phyloP scores from a whole-genome alignment of 1,139 yeast genomes.

The Diutina siamensis region DNA sequence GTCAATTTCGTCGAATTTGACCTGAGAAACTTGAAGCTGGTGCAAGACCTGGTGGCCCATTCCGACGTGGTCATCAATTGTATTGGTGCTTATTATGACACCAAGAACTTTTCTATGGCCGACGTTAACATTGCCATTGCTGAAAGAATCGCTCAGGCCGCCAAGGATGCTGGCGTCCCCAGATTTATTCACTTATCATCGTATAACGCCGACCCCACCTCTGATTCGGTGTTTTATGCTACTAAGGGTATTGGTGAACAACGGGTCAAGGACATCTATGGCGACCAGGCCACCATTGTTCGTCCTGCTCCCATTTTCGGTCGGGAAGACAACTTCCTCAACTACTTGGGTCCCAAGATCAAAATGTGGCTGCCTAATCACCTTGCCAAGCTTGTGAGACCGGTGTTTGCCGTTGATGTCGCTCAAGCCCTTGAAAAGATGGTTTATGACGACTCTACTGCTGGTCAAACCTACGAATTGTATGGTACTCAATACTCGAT shows the following conservation, averaged over 20 bases:
- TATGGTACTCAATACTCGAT: conserved; percentile 64
- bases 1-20: conserved; percentile 79
- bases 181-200: conserved; percentile 72
- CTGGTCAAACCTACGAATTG: conserved; percentile 67
- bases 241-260: conserved; percentile 77
- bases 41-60: conserved; percentile 69
- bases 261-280: conserved; percentile 47
- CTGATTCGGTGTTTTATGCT: conserved; percentile 61
- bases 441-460: conserved; percentile 72
- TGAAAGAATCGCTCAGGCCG: conserved; percentile 66
- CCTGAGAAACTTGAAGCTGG: conserved; percentile 63
- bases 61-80: conserved; percentile 78
- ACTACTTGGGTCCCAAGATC: conserved; percentile 45
- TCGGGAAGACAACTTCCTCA: conserved; percentile 61
- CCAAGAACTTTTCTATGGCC: conserved; percentile 74
- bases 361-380: conserved; percentile 55
- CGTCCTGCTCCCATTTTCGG: conserved; percentile 82
- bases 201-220: conserved; percentile 62
- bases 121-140: conserved; percentile 76
- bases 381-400: conserved; percentile 53
- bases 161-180: conserved; percentile 62
- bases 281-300: conserved; percentile 71
- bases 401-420: conserved; percentile 71
- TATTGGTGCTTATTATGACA: conserved; percentile 66
- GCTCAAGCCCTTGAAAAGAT: conserved; percentile 71